Conservation (phyloP, 345 rosid genomes). For the Pugionium dolabratum region DNA sequence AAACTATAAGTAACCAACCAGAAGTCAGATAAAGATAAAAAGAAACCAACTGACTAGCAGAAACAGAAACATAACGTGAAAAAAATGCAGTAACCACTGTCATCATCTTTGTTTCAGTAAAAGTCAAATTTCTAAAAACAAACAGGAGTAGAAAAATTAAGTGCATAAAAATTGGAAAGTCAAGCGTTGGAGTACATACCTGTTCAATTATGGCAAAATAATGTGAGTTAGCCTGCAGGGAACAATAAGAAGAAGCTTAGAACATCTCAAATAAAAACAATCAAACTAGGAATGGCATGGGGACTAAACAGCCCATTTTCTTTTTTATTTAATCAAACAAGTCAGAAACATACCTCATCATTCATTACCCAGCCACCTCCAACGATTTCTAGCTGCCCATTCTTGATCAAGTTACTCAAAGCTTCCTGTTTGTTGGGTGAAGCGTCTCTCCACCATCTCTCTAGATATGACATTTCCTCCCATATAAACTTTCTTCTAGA, state of each 20-base stretch:
- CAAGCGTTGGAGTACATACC: conserved; percentile 44
- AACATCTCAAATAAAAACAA: conserved; percentile 22
- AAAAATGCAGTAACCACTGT: conserved; percentile 15
- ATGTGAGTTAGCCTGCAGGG: conserved; percentile 96
- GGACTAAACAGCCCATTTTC: not conserved
- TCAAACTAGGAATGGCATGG: not conserved
- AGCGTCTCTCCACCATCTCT: conserved; percentile 99
- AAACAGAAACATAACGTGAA: conserved; percentile 11
- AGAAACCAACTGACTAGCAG: conserved; percentile 19
- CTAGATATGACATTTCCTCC: conserved; percentile 99
- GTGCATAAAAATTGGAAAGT: not conserved
- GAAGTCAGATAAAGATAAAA: conserved; percentile 12
- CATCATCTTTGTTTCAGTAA: conserved; percentile 5
- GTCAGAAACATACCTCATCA: conserved; percentile 70
- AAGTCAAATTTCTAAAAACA: conserved; percentile 5
- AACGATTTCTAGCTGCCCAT: conserved; percentile 94
- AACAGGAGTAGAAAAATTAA: conserved; percentile 1
- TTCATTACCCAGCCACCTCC: conserved; percentile 99
- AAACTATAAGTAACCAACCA: conserved; percentile 18
- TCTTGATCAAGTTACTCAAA: conserved; percentile 69
- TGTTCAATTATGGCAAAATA: conserved; percentile 93
- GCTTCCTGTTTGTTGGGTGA: conserved; percentile 62
- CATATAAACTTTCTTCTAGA: conserved; percentile 85
- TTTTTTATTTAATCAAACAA: not conserved
- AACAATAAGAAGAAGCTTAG: conserved; percentile 34